Conservation (phyloP, 2,329 filamentous ascomycete genomes). For the Nothophoma quercina region DNA sequence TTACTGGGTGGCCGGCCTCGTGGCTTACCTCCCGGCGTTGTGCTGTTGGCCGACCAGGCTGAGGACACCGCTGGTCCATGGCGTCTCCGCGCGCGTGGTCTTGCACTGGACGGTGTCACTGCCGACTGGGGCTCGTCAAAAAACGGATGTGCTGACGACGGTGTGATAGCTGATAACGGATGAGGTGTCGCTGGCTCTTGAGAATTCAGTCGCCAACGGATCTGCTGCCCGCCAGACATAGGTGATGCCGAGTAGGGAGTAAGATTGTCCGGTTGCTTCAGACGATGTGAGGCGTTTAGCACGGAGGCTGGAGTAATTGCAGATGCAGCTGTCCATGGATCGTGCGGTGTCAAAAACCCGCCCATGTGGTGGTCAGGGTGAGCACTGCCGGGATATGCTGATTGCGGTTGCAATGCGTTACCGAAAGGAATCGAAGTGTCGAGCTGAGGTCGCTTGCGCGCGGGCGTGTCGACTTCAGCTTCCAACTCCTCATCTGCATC, state of each 20-base stretch:
- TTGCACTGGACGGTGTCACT: conserved; percentile 66
- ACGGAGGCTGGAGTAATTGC: conserved; percentile 49
- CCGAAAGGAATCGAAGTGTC: conserved; percentile 59
- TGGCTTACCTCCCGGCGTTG: conserved; percentile 71
- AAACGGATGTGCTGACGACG: conserved; percentile 60
- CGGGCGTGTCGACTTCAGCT: conserved; percentile 49
- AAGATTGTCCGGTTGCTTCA: conserved; percentile 42
- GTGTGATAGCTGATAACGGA: conserved; percentile 80
- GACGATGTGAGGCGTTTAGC: conserved; percentile 45
- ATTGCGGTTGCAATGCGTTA: conserved; percentile 51
- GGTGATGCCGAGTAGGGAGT: conserved; percentile 55
- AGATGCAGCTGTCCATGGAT: conserved; percentile 56
- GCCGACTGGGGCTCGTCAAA: conserved; percentile 74
- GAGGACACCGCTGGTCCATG: conserved; percentile 90
- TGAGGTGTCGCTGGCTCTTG: conserved; percentile 71
- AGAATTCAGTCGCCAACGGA: conserved; percentile 61
- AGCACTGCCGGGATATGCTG: conserved; percentile 62
- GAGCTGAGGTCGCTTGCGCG: conserved; percentile 67
- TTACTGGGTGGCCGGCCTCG: conserved; percentile 82
- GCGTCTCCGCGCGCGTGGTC: conserved; percentile 64
- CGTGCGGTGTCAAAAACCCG: conserved; percentile 47
- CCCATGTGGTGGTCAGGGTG: conserved; percentile 64
- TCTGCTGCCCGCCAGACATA: conserved; percentile 50
- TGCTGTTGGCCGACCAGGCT: conserved; percentile 78
- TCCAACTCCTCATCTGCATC: conserved; percentile 64